Conservation (phyloP, 106 monocot genomes). For the Hemerocallis citrina region DNA sequence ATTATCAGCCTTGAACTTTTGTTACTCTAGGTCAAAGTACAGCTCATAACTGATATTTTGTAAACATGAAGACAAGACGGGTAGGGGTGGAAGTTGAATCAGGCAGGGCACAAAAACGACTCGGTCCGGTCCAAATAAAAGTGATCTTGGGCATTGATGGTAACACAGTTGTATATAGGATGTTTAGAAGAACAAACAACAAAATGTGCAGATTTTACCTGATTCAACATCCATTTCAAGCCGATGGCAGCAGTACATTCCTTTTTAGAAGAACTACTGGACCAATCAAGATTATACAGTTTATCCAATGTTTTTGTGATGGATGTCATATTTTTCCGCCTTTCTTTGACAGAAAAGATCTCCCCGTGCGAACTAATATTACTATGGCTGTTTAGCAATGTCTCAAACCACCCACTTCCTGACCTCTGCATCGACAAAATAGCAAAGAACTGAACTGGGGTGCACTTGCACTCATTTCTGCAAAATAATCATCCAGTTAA, state of each 20-base stretch:
- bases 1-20: too few relatives aligned
- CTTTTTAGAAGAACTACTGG: conserved; percentile 36
- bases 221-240: conserved; percentile 30
- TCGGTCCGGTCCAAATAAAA: too few relatives aligned
- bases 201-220: too few relatives aligned
- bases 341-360: conserved; percentile 59
- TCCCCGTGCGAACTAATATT: conserved; percentile 83
- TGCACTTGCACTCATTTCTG: conserved; percentile 80
- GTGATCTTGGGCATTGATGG: too few relatives aligned
- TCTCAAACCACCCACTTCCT: conserved; percentile 91
- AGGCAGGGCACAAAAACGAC: too few relatives aligned
- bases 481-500: neutral
- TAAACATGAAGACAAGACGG: too few relatives aligned
- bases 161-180: too few relatives aligned
- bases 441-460: conserved; percentile 56
- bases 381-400: conserved; percentile 53
- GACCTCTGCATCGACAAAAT: conserved; percentile 89
- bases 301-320: conserved; percentile 51
- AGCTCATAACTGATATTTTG: too few relatives aligned
- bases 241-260: conserved; percentile 22
- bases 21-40: too few relatives aligned
- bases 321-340: conserved; percentile 53
- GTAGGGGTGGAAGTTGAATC: too few relatives aligned
- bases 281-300: conserved; percentile 61
- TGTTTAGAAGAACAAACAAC: too few relatives aligned